Evolutionary conservation across 176 grass and related monocot species (phyloP).

Genomic region (Musa acuminata): DNA sequence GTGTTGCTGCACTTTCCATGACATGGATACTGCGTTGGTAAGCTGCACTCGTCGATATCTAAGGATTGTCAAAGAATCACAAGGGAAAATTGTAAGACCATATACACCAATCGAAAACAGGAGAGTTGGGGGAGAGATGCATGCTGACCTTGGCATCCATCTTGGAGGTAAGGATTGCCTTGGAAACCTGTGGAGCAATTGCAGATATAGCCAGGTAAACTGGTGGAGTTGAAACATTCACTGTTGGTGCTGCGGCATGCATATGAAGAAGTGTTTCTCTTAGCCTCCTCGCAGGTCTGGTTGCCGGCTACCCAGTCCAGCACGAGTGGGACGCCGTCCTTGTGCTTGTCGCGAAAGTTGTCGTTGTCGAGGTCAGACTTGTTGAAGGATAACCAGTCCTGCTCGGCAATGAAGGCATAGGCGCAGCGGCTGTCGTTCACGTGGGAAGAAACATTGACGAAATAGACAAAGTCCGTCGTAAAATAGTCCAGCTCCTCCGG

Average conservation of each 20-base stretch:
- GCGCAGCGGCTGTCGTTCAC: background rate
- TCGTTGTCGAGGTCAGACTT: background rate
- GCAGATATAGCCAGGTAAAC: background rate
- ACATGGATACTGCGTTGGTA: fast-evolving
- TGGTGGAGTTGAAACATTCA: too few relatives aligned
- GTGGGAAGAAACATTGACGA: too few relatives aligned
- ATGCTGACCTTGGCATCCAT: background rate
- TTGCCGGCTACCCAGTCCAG: background rate
- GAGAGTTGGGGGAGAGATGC: too few relatives aligned
- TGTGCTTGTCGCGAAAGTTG: background rate
- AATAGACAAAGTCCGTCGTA: too few relatives aligned
- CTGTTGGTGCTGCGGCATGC: background rate
- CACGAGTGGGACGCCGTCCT: background rate
- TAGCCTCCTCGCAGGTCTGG: background rate
- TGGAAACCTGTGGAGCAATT: background rate
- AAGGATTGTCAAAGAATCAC: too few relatives aligned
- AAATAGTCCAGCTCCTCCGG: background rate
- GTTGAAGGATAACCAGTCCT: background rate
- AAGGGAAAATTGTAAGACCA: background rate
- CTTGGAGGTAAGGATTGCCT: background rate
- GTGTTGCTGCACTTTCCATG: background rate
- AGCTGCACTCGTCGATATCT: background rate
- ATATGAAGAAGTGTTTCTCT: background rate
- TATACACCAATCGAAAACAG: too few relatives aligned
- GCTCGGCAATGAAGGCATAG: background rate